Evolutionary conservation across 116 monocot genomes (phyloP), one percentile per base, ranked within the genome.

Genomic region (Trichopus zeylanicus): DNA sequence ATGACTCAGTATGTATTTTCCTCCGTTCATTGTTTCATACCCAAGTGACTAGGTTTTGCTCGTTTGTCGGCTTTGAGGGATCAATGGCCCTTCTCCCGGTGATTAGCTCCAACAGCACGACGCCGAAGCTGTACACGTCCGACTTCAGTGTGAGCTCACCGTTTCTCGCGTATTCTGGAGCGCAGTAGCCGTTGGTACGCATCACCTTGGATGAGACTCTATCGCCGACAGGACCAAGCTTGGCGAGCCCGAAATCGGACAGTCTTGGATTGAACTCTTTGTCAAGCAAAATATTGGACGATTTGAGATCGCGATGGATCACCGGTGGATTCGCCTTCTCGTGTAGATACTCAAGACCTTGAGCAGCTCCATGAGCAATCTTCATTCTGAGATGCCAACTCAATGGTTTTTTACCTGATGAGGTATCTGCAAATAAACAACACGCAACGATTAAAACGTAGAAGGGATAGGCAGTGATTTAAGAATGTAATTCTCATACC

Each of bases 121-220:
- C 53, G 5, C 73, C 70, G 27, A 70, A 80, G 51, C 80, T 75
- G 48, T 74, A 80, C 28, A 71, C 70, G 48, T 80, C 80, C 3
- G 66, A n/a, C n/a, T n/a, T n/a, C n/a, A n/a, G n/a, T n/a, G n/a
- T n/a, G n/a, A n/a, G n/a, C n/a, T n/a, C n/a, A n/a, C n/a, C n/a
- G n/a, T n/a, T n/a, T n/a, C n/a, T n/a, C n/a, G n/a, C n/a, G n/a
- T n/a, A n/a, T n/a, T n/a, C n/a, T n/a, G n/a, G n/a, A n/a, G n/a
- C n/a, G n/a, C 66, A 67, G 53, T 83, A 78, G 8, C 78, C 82
- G 32, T 83, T 70, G 0, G 82, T 74, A 20, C 78, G 78, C 82
- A 83, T 78, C 54, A 77, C 73, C 20, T 73, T 56, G 1, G 73
- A 67, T 1, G 76, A 69, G 18, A 76, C n/a, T n/a, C 57, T 75